Percentiles rank a stretch among this genome's conserved stretches.
These are phyloP conservation scores for Saccharomycopsis fodiens DNA, from an alignment of 805 yeast species.

Conservation along the genomic window DNA sequence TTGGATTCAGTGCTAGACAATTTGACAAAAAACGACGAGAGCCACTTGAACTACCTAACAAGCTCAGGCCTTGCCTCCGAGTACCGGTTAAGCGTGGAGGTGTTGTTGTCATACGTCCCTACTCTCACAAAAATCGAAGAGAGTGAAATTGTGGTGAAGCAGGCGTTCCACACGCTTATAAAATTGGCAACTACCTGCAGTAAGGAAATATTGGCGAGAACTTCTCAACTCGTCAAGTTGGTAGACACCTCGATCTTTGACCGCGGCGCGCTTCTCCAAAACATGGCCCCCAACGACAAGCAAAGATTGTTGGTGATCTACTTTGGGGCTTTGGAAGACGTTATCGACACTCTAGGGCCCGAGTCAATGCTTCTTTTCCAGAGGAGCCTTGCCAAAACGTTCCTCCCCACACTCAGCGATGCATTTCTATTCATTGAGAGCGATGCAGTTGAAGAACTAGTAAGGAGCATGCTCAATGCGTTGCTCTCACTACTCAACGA, in stretches of 20 bases:
- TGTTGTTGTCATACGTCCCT: conserved; percentile 6
- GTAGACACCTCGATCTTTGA: not conserved
- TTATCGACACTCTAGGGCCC: not conserved
- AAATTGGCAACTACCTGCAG: not conserved
- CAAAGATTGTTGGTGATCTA: conserved; percentile 4
- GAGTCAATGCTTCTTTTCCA: conserved; percentile 1
- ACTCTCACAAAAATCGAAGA: not conserved
- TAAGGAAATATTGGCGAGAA: not conserved
- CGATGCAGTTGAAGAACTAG: not conserved
- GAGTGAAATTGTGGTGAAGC: not conserved
- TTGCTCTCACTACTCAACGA: not conserved
- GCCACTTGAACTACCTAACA: conserved; percentile 1
- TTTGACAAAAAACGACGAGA: not conserved
- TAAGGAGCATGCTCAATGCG: not conserved
- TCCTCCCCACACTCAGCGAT: conserved; percentile 8
- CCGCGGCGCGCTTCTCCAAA: not conserved
- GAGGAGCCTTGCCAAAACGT: not conserved
- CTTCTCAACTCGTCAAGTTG: not conserved
- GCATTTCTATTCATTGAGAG: conserved; percentile 6
- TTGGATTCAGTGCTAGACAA: not conserved
- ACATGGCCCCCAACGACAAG: not conserved
- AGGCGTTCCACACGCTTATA: not conserved
- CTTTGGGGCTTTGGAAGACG: not conserved
- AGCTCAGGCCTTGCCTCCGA: conserved; percentile 1
- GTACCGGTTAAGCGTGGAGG: not conserved